Conservation (phyloP, 768 basidiomycete species). For the Chalciporus chontae region DNA sequence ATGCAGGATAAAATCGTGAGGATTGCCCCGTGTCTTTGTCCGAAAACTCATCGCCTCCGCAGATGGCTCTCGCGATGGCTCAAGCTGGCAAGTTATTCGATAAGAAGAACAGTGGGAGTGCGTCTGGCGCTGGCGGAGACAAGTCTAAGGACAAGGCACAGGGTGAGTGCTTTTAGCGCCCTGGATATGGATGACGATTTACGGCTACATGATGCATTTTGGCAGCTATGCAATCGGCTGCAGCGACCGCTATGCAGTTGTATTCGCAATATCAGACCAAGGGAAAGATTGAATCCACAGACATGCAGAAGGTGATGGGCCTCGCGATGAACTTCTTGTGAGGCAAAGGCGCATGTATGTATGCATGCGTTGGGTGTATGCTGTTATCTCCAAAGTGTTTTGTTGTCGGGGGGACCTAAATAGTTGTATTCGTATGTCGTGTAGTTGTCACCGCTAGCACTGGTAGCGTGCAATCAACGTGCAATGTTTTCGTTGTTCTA, state of each 20-base stretch:
- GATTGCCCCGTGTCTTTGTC: background rate
- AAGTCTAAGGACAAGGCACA: conserved; percentile 24
- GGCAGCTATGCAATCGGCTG: conserved; percentile 31
- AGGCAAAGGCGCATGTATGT: conserved; percentile 7
- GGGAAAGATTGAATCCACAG: conserved; percentile 27
- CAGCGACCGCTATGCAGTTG: conserved; percentile 29
- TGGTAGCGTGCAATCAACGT: too few relatives aligned
- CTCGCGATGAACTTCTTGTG: conserved; percentile 26
- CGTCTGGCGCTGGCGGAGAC: background rate
- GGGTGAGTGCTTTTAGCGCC: conserved; percentile 11
- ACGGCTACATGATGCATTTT: background rate
- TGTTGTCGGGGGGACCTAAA: too few relatives aligned
- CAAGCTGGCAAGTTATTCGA: conserved; percentile 31
- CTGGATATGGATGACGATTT: background rate
- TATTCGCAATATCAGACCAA: conserved; percentile 21
- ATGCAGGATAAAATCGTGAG: conserved; percentile 30
- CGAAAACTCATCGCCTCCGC: background rate
- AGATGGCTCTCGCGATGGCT: conserved; percentile 32
- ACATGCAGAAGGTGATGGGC: conserved; percentile 26
- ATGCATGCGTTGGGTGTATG: too few relatives aligned
- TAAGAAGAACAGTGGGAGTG: conserved; percentile 24
- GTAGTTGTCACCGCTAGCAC: too few relatives aligned
- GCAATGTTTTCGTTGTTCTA: too few relatives aligned
- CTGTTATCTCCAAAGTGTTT: too few relatives aligned
- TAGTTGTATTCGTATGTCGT: too few relatives aligned